Evolutionary conservation across 805 yeast genomes (phyloP).

Genomic region (Torulaspora maleeae): DNA sequence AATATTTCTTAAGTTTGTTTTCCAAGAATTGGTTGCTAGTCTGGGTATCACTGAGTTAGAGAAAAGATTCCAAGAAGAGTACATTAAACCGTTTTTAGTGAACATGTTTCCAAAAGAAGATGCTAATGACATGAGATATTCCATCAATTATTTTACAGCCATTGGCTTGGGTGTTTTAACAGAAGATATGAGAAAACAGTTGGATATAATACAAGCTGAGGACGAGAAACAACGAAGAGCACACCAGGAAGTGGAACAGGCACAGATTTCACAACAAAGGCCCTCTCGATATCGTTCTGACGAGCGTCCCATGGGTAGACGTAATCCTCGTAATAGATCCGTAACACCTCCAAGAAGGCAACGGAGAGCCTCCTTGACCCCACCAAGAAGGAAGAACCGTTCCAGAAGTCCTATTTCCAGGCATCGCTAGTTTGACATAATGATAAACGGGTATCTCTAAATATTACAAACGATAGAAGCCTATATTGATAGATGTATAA

Average conservation of each 20-base stretch:
- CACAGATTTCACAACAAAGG: neutral
- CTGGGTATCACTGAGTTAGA: conserved; percentile 54
- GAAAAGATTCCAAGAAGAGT: conserved; percentile 48
- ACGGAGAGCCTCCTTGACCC: conserved; percentile 22
- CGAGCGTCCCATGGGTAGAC: neutral
- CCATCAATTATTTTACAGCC: conserved; percentile 89
- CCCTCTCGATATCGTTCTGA: conserved; percentile 1
- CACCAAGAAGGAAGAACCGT: conserved; percentile 16
- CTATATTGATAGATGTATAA: conserved; percentile 8
- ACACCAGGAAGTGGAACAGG: neutral
- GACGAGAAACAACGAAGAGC: conserved; percentile 11
- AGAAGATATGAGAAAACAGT: conserved; percentile 65
- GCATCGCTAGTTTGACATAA: neutral
- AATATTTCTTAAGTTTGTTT: conserved; percentile 73
- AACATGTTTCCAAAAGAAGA: conserved; percentile 63
- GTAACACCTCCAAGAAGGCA: conserved; percentile 19
- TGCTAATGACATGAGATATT: conserved; percentile 58
- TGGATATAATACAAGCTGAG: conserved; percentile 36
- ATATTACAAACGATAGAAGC: conserved; percentile 7
- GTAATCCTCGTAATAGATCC: conserved; percentile 11
- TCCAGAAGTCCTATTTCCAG: conserved; percentile 11
- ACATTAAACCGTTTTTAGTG: conserved; percentile 43
- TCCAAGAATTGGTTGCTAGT: conserved; percentile 75
- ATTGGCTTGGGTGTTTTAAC: conserved; percentile 83
- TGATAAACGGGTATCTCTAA: conserved; percentile 9